These are phyloP conservation scores for Teratosphaeria gauchensis DNA, from an alignment of 2,329 filamentous ascomycete genomes.

Conservation along the genomic window DNA sequence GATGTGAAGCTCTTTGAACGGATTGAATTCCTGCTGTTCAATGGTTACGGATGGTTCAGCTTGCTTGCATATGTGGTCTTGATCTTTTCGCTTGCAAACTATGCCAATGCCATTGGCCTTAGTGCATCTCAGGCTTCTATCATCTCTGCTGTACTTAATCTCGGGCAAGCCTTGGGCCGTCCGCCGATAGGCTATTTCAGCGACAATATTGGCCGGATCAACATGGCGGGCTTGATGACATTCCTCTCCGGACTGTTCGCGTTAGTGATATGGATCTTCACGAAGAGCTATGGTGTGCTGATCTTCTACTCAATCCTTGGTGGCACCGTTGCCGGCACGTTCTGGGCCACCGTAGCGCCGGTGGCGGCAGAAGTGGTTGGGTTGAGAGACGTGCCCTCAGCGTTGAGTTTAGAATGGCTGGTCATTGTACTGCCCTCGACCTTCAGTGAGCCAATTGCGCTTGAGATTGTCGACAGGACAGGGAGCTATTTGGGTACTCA, in stretches of 20 bases:
- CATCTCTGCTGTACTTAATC: conserved; percentile 50
- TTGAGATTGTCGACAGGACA: conserved; percentile 43
- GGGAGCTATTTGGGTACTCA: conserved; percentile 49
- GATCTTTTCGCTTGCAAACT: conserved; percentile 68
- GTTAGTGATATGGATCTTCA: conserved; percentile 64
- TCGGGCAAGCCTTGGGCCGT: conserved; percentile 1
- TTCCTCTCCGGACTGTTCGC: conserved; percentile 55
- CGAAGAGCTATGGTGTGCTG: conserved; percentile 56
- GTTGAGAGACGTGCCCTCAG: conserved; percentile 56
- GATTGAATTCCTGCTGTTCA: conserved; percentile 53
- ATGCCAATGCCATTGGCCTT: conserved; percentile 59
- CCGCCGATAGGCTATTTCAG: conserved; percentile 64
- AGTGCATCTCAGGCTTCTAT: conserved; percentile 57
- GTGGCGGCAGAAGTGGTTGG: conserved; percentile 67
- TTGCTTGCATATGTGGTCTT: conserved; percentile 67
- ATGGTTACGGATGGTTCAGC: conserved; percentile 60
- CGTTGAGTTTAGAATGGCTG: conserved; percentile 63
- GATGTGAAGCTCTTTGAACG: conserved; percentile 53
- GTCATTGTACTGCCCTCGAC: conserved; percentile 60
- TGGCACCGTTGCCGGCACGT: conserved; percentile 59
- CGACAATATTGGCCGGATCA: conserved; percentile 61
- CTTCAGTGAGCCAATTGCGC: conserved; percentile 48
- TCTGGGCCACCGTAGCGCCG: conserved; percentile 56
- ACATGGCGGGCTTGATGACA: conserved; percentile 59
- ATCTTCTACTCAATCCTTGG: conserved; percentile 60